Base-by-base conservation (phyloP, 768 basidiomycete species). In the Pulveroboletus sp. region DNA sequence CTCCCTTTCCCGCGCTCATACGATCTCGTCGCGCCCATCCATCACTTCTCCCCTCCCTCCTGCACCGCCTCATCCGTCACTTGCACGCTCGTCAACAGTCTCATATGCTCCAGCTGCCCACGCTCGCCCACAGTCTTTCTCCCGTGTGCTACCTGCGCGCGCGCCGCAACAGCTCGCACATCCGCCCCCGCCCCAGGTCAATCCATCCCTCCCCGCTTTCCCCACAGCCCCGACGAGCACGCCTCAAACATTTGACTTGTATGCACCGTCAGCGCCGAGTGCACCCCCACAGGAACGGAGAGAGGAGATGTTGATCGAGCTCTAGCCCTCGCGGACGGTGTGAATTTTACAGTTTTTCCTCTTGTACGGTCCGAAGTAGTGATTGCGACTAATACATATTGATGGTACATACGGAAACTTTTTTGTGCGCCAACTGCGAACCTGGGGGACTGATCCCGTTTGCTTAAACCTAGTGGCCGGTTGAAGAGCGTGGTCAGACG, bases 161-260 rank as follows among this genome's bases (percentile, higher is more conserved):
- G 7, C 35, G 4, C 2, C 20, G 0, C 63, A 51, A 16, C 60
- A 50, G 8, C 48, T 34, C 23, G 48, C 40, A 2, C 55, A 55
- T 36, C 38, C 39, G 38, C 50, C 37, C 10, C 61, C 42, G 40
- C 52, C 39, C 25, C 64, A 57, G 51, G 51, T 64, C 32, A 50
- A 52, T 12, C 36, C 55, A 41, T 34, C 68, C 27, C 64, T 87
- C 6, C 79, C 85, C 0, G 75, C 76, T 43, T 87, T 89, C 66
- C 87, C 87, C 1, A 71, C 70, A 24, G 86, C 71, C 6, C 87
- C 87, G 6, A 85, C 82, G 5, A 69, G 70, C 12, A 64, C 72
- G 8, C 84, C 87, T 2, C 80, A 82, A 60, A 44, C 71, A 6
- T 80, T 76, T 62, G 65, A 77, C 23, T 53, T 74, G 62, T 81